Conservation (phyloP, 768 basidiomycete genomes). For the Leccinum broughii region DNA sequence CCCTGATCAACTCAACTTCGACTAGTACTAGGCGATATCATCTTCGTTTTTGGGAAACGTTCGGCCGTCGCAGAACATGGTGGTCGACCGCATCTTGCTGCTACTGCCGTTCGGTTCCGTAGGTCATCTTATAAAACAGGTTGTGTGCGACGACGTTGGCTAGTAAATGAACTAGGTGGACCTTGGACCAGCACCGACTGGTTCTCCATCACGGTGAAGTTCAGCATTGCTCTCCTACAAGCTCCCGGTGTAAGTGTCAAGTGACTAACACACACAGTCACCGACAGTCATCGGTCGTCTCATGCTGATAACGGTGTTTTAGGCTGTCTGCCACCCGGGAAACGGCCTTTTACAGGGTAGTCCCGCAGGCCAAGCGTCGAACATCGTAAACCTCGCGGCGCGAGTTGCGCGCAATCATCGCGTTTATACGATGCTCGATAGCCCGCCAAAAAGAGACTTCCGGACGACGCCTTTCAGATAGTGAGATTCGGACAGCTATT, state of each 20-base stretch:
- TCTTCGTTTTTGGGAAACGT: too few species aligned
- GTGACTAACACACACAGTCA: too few species aligned
- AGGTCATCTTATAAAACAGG: slow-evolving; percentile 28
- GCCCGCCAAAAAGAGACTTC: slow-evolving; percentile 8
- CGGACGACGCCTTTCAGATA: slow-evolving; percentile 23
- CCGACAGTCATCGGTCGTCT: background rate
- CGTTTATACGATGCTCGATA: slow-evolving; percentile 19
- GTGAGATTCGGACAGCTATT: slow-evolving; percentile 38
- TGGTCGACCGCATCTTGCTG: slow-evolving; percentile 27
- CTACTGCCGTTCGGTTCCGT: background rate
- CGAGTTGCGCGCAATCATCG: slow-evolving; percentile 35
- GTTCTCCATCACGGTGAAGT: slow-evolving; percentile 44
- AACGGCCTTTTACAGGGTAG: slow-evolving; percentile 19
- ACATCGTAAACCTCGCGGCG: slow-evolving; percentile 42
- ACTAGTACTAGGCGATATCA: too few species aligned
- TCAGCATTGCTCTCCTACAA: slow-evolving; percentile 7
- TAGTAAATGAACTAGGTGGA: slow-evolving; percentile 36
- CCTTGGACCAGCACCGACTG: slow-evolving; percentile 44
- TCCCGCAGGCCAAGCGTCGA: slow-evolving; percentile 25
- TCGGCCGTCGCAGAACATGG: slow-evolving; percentile 18
- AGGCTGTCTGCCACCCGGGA: slow-evolving; percentile 37
- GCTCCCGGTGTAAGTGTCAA: slow-evolving; percentile 27
- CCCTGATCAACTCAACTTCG: too few species aligned
- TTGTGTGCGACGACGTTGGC: slow-evolving; percentile 36
- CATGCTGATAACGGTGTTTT: background rate